Percentiles rank a stretch among this genome's conserved stretches.
These are phyloP conservation scores for Exophiala mesophila DNA, from an alignment of 2,329 filamentous ascomycete genomes.

Conservation along the genomic window DNA sequence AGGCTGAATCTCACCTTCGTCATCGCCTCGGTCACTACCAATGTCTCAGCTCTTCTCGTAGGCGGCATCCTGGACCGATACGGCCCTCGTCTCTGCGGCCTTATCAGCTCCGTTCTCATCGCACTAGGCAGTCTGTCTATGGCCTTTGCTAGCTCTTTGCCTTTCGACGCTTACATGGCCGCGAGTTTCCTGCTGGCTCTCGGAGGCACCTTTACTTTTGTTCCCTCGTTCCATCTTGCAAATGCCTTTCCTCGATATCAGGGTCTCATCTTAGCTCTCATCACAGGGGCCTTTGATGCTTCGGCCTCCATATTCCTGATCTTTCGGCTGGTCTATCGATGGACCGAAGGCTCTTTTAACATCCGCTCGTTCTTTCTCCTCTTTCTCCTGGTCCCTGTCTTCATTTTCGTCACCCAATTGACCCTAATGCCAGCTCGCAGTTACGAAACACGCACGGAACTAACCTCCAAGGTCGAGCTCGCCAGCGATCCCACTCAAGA, in stretches of 20 bases:
- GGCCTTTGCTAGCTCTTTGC: slow-evolving; percentile 59
- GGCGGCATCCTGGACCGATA: slow-evolving; percentile 78
- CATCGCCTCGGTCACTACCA: slow-evolving; percentile 78
- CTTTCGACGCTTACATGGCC: slow-evolving; percentile 69
- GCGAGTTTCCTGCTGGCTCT: slow-evolving; percentile 72
- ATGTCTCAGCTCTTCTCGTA: slow-evolving; percentile 77
- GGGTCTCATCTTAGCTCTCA: slow-evolving; percentile 68
- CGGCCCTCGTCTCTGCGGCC: slow-evolving; percentile 71
- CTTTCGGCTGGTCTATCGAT: slow-evolving; percentile 68
- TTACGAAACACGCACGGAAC: slow-evolving; percentile 74
- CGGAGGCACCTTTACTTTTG: slow-evolving; percentile 74
- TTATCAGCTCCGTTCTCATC: slow-evolving; percentile 64
- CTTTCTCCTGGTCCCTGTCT: slow-evolving; percentile 65
- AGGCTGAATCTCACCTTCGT: slow-evolving; percentile 87
- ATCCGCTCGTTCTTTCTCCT: slow-evolving; percentile 64
- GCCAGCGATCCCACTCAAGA: slow-evolving; percentile 34
- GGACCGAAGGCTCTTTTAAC: slow-evolving; percentile 35
- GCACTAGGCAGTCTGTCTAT: slow-evolving; percentile 64
- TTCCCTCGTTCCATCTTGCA: slow-evolving; percentile 75
- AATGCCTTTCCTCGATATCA: slow-evolving; percentile 74
- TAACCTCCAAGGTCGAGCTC: slow-evolving; percentile 63
- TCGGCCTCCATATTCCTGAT: slow-evolving; percentile 73
- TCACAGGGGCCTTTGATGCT: slow-evolving; percentile 78
- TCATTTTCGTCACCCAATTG: slow-evolving; percentile 61
- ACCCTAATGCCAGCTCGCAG: slow-evolving; percentile 65